Conservation (phyloP, 2,329 filamentous ascomycete species). For the Botrytis aclada region DNA sequence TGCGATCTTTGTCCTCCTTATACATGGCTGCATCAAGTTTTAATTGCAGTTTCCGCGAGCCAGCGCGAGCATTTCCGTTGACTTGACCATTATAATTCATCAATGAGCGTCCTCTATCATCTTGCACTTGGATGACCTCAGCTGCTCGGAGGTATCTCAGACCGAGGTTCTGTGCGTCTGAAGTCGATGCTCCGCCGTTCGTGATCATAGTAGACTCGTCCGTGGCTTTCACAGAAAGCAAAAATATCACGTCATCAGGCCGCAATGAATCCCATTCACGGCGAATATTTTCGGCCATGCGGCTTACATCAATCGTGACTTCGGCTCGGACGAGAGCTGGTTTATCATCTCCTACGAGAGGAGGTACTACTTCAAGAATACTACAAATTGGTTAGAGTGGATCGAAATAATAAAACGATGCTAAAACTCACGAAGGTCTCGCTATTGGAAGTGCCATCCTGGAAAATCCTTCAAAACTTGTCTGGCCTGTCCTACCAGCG, state of each 20-base stretch:
- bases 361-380: slow-evolving; percentile 79
- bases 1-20: slow-evolving; percentile 67
- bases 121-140: slow-evolving; percentile 79
- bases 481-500: slow-evolving; percentile 59
- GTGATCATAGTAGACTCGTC: slow-evolving; percentile 47
- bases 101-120: slow-evolving; percentile 75
- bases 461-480: slow-evolving; percentile 77
- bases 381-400: slow-evolving; percentile 35
- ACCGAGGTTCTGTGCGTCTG: slow-evolving; percentile 60
- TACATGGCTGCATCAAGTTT: slow-evolving; percentile 79
- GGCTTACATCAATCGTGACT: slow-evolving; percentile 77
- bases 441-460: slow-evolving; percentile 87
- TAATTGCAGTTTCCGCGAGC: slow-evolving; percentile 69
- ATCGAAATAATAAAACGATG: background rate
- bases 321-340: slow-evolving; percentile 87
- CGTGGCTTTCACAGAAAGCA: slow-evolving; percentile 70
- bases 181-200: slow-evolving; percentile 51
- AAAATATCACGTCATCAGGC: slow-evolving; percentile 84
- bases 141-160: slow-evolving; percentile 74
- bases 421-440: slow-evolving; percentile 60
- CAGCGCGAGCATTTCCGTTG: slow-evolving; percentile 61
- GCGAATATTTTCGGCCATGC: slow-evolving; percentile 70
- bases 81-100: slow-evolving; percentile 59
- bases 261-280: slow-evolving; percentile 88
- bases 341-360: slow-evolving; percentile 76